Percentiles rank a stretch among this genome's conserved stretches.
Conservation (phyloP, 2,329 filamentous ascomycete species). For the Hysterium pulicare region DNA sequence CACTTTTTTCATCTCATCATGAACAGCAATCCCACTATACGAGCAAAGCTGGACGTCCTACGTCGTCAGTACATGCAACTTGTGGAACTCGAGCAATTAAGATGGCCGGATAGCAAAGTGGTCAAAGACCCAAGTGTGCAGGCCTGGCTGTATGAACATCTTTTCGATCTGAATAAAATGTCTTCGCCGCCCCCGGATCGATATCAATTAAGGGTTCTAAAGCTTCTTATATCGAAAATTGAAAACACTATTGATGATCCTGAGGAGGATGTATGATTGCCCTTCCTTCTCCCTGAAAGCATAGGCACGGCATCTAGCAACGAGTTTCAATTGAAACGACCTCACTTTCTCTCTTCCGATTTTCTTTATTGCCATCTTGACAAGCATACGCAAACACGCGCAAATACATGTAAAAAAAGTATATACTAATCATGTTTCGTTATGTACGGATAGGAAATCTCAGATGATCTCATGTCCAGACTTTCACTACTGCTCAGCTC, state of each 20-base stretch:
- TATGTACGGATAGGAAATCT: conserved; percentile 64
- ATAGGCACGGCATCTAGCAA: not conserved
- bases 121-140: conserved; percentile 64
- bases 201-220: conserved; percentile 71
- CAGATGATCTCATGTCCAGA: conserved; percentile 70
- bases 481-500: conserved; percentile 64
- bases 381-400: no score
- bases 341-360: not conserved
- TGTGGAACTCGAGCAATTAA: conserved; percentile 57
- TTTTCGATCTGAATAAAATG: conserved; percentile 62
- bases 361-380: not conserved
- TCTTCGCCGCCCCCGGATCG: conserved; percentile 60
- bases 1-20: not conserved
- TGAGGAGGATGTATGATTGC: conserved; percentile 74
- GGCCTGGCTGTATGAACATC: conserved; percentile 58
- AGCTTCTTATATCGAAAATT: conserved; percentile 66
- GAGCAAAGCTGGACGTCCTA: conserved; percentile 42
- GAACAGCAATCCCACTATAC: not conserved
- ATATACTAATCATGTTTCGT: conserved; percentile 17
- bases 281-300: conserved; percentile 12
- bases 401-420: conserved; percentile 3
- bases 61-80: conserved; percentile 78
- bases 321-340: not conserved
- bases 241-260: conserved; percentile 75
- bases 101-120: conserved; percentile 58